phyloP scores from a whole-genome alignment of 2,329 filamentous ascomycete species.

The Pseudogymnoascus sp. region DNA sequence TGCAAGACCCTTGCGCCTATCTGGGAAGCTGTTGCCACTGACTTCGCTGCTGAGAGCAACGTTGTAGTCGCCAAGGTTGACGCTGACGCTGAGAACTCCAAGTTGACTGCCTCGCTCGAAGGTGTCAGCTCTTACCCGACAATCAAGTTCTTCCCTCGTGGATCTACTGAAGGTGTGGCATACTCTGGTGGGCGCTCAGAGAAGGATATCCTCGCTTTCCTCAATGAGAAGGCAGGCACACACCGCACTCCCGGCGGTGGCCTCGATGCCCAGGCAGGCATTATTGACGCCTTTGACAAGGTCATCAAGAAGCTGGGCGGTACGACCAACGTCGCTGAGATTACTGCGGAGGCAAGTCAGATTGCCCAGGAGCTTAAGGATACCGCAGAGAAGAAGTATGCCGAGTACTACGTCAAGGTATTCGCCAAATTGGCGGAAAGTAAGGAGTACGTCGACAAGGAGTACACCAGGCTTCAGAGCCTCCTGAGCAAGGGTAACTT shows the following conservation, averaged over 20 bases:
- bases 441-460: constrained; percentile 74
- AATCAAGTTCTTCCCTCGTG: constrained; percentile 94
- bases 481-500: constrained; percentile 82
- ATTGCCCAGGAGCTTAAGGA: constrained; percentile 58
- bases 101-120: constrained; percentile 65
- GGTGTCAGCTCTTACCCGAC: constrained; percentile 85
- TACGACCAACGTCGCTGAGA: constrained; percentile 47
- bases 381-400: constrained; percentile 62
- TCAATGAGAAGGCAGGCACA: constrained; percentile 86
- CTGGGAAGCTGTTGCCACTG: constrained; percentile 79
- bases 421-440: constrained; percentile 76
- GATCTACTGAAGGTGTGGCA: constrained; percentile 59
- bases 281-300: constrained; percentile 67
- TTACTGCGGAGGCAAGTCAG: constrained; percentile 64
- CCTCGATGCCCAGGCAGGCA: constrained; percentile 71
- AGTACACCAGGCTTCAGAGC: constrained; percentile 69
- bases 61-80: constrained; percentile 94
- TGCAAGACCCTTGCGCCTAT: constrained; percentile 89
- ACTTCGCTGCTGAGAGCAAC: constrained; percentile 68
- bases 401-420: constrained; percentile 88
- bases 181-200: constrained; percentile 75
- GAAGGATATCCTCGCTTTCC: constrained; percentile 64
- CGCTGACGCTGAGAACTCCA: constrained; percentile 79
- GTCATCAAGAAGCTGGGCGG: constrained; percentile 68
- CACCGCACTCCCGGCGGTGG: constrained; percentile 75